Base-by-base conservation (phyloP, 768 basidiomycete genomes). In the Jaapia argillacea region DNA sequence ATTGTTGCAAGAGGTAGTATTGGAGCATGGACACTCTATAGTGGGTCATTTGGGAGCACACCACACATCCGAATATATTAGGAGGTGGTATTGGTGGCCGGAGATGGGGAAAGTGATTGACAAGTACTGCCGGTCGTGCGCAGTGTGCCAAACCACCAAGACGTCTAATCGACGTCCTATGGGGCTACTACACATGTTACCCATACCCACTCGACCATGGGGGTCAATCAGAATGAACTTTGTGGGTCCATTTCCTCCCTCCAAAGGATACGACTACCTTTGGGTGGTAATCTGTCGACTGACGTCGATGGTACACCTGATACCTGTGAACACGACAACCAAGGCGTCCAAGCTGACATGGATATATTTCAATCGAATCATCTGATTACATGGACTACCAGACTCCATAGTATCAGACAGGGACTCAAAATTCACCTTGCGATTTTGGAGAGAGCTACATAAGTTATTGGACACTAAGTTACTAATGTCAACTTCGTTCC, bases 221-320 rank as follows among this genome's bases (percentile, higher is more conserved):
- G 58, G 62, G 3, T 53, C 56, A 0, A 61, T 68, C 0, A 58
- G 59, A 0, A 60, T 67, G 20, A 63, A 66, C 44, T 66, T 66
- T 22, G 37, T 66, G 0, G 61, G 54, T 0, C 57, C 55, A 1
- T 47, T 66, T 2, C 65, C 61, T n/a, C 36, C 45, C 14, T 53
- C 36, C 0, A 14, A 54, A 3, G 51, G 48, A 0, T 58, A 31
- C 12, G 58, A 59, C 22, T 50, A 48, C 2, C 41, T 58, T 0
- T 50, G 25, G 0, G 41, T 49, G 0, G 23, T 60, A 0, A 51
- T 54, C 27, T 22, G 20, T 21, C 10, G 20, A 7, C 37, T 38
- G 22, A 21, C 10, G 20, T 10, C 41, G 4, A 48, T 52, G 46
- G 51, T 48, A n/a, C 51, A 48, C 28, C 21, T 51, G 2, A 42